Conservation (phyloP, 768 basidiomycete species). For the Megacollybia marginata region DNA sequence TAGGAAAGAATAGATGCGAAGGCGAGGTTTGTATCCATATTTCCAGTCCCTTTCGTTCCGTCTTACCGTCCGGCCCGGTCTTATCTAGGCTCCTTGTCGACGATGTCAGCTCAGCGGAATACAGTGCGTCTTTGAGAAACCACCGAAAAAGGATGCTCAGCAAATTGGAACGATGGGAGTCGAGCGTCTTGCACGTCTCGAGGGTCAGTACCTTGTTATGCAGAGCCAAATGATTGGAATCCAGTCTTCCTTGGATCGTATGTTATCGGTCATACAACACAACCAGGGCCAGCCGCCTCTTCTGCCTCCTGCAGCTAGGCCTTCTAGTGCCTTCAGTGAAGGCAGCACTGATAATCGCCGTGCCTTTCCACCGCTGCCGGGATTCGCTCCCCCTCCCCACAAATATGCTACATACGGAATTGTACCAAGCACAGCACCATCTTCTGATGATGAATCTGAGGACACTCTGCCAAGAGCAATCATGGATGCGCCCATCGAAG, state of each 20-base stretch:
- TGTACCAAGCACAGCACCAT: constrained; percentile 73
- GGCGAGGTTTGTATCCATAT: constrained; percentile 59
- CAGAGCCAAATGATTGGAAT: constrained; percentile 94
- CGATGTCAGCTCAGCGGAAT: constrained; percentile 80
- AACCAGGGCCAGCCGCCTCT: constrained; percentile 28
- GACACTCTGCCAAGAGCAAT: constrained; percentile 79
- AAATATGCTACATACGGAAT: constrained; percentile 92
- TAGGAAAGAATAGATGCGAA: constrained; percentile 87
- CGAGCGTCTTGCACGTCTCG: constrained; percentile 70
- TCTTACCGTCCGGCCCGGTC: constrained; percentile 67
- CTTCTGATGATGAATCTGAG: constrained; percentile 89
- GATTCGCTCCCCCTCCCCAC: constrained; percentile 86
- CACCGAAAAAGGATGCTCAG: constrained; percentile 75
- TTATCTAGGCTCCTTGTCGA: constrained; percentile 74
- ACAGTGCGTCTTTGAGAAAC: constrained; percentile 83
- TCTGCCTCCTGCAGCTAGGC: constrained; percentile 18
- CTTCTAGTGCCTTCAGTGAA: background rate
- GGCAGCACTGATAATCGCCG: constrained; percentile 18
- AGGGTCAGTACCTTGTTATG: constrained; percentile 85
- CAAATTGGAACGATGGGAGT: constrained; percentile 55
- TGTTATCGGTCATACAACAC: constrained; percentile 58
- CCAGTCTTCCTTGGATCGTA: constrained; percentile 84
- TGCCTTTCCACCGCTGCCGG: constrained; percentile 80
- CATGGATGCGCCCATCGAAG: constrained; percentile 89
- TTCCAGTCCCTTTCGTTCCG: constrained; percentile 52